Evolutionary conservation across 179 eudicot genomes (phyloP).

Genomic region (Nepenthes alata): DNA sequence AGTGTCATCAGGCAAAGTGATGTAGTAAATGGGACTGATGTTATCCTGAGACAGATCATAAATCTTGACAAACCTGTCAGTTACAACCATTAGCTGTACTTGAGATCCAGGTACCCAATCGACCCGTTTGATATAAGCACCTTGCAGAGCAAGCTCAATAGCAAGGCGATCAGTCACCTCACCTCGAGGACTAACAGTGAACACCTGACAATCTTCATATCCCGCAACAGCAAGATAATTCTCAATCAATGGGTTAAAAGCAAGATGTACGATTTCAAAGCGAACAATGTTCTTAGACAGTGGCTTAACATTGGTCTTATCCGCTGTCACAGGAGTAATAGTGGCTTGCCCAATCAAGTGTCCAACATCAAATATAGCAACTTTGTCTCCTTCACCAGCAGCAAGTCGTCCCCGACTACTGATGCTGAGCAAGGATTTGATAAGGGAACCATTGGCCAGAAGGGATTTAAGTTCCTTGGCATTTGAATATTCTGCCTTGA

Average conservation of each 20-base stretch:
- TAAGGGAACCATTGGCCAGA: constrained; percentile 82
- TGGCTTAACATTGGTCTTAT: constrained; percentile 96
- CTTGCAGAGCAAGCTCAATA: constrained; percentile 96
- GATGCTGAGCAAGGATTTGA: constrained; percentile 85
- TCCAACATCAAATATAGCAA: constrained; percentile 96
- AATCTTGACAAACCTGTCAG: constrained; percentile 87
- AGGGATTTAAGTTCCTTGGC: constrained; percentile 88
- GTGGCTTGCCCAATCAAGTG: constrained; percentile 99
- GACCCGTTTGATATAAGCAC: constrained; percentile 86
- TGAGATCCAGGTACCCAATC: constrained; percentile 99
- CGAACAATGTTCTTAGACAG: constrained; percentile 90
- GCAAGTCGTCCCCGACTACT: constrained; percentile 93
- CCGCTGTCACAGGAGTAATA: constrained; percentile 90
- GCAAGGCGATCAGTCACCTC: constrained; percentile 96
- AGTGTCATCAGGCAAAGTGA: constrained; percentile 66
- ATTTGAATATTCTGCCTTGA: constrained; percentile 92
- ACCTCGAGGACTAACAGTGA: constrained; percentile 91
- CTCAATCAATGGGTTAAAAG: constrained; percentile 78
- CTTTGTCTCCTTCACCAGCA: constrained; percentile 99
- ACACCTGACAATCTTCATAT: constrained; percentile 96
- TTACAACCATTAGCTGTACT: constrained; percentile 96
- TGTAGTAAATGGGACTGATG: constrained; percentile 92
- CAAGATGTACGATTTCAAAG: constrained; percentile 94
- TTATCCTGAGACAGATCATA: constrained; percentile 94
- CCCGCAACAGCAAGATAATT: constrained; percentile 97